These are phyloP conservation scores for Macrocystidia cucumis DNA, from an alignment of 1,284 basidiomycete species.

Conservation along the genomic window DNA sequence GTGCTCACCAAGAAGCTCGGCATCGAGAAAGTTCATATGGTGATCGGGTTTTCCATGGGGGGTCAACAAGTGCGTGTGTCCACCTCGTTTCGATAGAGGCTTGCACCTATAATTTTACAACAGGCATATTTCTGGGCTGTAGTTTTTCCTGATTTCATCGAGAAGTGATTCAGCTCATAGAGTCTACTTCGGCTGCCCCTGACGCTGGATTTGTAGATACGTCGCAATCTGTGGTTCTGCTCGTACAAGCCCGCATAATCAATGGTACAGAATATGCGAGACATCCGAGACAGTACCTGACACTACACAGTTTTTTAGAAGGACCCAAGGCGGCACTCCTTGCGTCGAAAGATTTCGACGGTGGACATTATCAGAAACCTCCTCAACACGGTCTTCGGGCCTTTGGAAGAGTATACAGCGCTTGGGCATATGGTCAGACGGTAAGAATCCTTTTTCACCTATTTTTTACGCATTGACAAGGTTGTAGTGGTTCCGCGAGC, in stretches of 20 bases:
- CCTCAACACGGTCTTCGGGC: conserved; percentile 45
- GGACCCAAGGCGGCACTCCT: conserved; percentile 48
- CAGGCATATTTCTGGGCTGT: conserved; percentile 60
- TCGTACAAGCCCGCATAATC: conserved; percentile 52
- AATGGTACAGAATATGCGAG: conserved; percentile 30
- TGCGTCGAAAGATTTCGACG: conserved; percentile 50
- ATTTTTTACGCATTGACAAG: too few species aligned
- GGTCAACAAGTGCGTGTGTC: conserved; percentile 55
- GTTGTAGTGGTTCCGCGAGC: conserved; percentile 50
- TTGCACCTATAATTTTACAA: neutral
- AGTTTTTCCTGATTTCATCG: conserved; percentile 49
- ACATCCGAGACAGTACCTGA: too few species aligned
- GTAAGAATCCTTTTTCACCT: too few species aligned
- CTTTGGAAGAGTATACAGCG: conserved; percentile 49
- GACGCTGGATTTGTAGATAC: conserved; percentile 26
- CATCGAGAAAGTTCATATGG: conserved; percentile 39
- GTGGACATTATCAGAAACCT: conserved; percentile 41
- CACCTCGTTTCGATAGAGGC: neutral
- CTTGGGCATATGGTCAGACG: conserved; percentile 54
- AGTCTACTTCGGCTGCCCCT: neutral
- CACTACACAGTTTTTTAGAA: conserved; percentile 44
- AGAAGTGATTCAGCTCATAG: conserved; percentile 26
- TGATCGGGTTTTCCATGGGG: conserved; percentile 58
- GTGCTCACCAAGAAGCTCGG: conserved; percentile 43
- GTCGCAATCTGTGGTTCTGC: conserved; percentile 50